Conservation (phyloP, 106 monocot species). For the Vanilla planifolia region DNA sequence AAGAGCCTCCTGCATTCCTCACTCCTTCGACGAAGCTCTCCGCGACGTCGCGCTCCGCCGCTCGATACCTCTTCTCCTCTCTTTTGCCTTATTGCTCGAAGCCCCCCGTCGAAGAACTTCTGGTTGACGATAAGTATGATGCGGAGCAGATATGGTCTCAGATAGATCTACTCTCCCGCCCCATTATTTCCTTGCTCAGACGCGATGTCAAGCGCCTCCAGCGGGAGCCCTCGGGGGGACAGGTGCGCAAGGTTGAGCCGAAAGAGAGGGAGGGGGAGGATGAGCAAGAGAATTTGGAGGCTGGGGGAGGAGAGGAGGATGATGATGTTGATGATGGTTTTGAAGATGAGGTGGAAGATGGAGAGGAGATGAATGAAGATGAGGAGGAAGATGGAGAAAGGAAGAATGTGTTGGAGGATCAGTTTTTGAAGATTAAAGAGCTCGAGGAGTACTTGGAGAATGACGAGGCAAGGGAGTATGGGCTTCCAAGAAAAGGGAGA, state of each 20-base stretch:
- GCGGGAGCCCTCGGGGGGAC: conserved; percentile 10
- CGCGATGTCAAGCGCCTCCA: conserved; percentile 35
- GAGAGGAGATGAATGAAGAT: conserved; percentile 18
- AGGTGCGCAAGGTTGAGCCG: not conserved
- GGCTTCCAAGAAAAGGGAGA: conserved; percentile 5
- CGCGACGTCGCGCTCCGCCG: conserved; percentile 36
- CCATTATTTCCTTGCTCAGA: conserved; percentile 30
- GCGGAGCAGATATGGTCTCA: conserved; percentile 96
- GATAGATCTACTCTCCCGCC: conserved; percentile 55
- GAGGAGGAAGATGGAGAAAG: conserved; percentile 11
- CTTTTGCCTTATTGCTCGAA: conserved; percentile 47
- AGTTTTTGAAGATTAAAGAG: conserved; percentile 57
- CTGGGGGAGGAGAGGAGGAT: conserved; percentile 10
- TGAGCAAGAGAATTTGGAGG: conserved; percentile 7
- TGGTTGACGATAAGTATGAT: conserved; percentile 60
- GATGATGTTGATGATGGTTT: conserved; percentile 4
- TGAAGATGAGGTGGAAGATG: conserved; percentile 18
- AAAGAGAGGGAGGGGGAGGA: conserved; percentile 16
- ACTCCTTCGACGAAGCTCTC: conserved; percentile 53
- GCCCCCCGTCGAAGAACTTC: conserved; percentile 46
- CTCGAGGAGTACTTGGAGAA: conserved; percentile 48
- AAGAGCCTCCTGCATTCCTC: conserved; percentile 46
- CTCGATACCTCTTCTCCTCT: conserved; percentile 41
- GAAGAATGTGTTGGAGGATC: conserved; percentile 19
- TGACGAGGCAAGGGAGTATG: conserved; percentile 62